phyloP scores from a whole-genome alignment of 139 green algal genomes.

The Mychonastes homosphaera region DNA sequence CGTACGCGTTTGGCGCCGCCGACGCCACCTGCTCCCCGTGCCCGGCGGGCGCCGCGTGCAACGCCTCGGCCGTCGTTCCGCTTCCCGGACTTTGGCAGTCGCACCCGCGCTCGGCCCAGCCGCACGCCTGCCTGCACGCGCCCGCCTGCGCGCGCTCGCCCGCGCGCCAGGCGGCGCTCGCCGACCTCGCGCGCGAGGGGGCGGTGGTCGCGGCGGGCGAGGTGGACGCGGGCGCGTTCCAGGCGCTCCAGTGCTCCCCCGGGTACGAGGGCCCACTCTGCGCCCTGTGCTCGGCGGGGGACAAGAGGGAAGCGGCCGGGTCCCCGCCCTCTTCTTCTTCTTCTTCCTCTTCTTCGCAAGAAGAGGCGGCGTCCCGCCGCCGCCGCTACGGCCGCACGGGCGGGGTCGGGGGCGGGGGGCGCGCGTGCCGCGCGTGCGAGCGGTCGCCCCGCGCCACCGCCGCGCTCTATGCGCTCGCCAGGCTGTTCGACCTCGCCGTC shows the following conservation, averaged over 20 bases:
- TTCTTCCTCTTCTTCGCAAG: not conserved
- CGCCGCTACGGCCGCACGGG: not conserved
- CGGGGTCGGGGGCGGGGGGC: not conserved
- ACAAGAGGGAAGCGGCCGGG: not conserved
- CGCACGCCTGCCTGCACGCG: conserved; percentile 17
- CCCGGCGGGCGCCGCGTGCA: conserved; percentile 16
- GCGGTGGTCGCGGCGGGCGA: not conserved
- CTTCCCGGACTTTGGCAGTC: conserved; percentile 7
- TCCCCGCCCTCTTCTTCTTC: not conserved
- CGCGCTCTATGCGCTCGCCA: not conserved
- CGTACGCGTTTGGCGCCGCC: conserved; percentile 10
- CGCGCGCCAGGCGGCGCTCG: not conserved
- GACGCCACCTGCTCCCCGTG: conserved; percentile 7
- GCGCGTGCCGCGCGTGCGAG: no score
- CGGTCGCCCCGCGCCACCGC: no score
- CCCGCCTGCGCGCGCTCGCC: conserved; percentile 8
- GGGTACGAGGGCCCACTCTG: conserved; percentile 15
- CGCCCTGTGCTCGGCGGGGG: not conserved
- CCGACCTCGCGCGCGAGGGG: conserved; percentile 4
- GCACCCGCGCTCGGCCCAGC: conserved; percentile 10
- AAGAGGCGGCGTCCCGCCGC: not conserved
- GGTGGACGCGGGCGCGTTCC: not conserved
- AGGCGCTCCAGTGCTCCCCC: conserved; percentile 8
- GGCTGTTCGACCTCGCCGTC: not conserved
- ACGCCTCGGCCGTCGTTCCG: conserved; percentile 15